Evolutionary conservation across 441 rosid species (phyloP), one percentile per base, ranked within the genome.

Genomic region (Gossypium davidsonii): DNA sequence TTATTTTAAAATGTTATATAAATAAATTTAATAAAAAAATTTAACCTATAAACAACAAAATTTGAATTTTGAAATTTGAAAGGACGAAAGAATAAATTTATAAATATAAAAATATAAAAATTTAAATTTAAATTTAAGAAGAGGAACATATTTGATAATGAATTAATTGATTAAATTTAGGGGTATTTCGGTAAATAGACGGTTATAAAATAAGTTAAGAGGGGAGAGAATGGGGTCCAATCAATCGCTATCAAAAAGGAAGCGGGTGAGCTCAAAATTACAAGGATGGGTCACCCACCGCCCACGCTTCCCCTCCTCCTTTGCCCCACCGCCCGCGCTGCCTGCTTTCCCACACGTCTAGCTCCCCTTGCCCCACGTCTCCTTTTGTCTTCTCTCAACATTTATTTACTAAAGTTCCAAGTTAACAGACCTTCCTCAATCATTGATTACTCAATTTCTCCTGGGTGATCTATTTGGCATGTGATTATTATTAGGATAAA

Each of bases 301-400:
- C 71, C 52, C 26, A 2, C 59, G 15, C 23, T 7, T 11, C 37
- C 2, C 2, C 20, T 25, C 49, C 15, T 6, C 9, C 28, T 42
- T 53, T 39, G 18, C 21, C 69, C 75, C 71, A 63, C 68, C 69
- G 25, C 68, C 52, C 69, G 60, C 79, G 56, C 23, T 25, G 11
- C 76, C 21, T 10, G 12, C 28, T 65, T 66, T 66, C 69, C 72
- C 21, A 76, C 67, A 71, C 75, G 79, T 58, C 51, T 49, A 21
- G 20, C 7, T 39, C 2, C 53, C 21, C 21, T 77, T 72, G 79
- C 73, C 70, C 79, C 76, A 66, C 76, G 63, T 72, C 69, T 62
- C 7, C 31, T n/a, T 42, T 14, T 59, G 5, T 44, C 2, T 20
- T 3, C 25, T 56, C 0, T 51, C 9, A 7, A n/a, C 44, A n/a